Conservation (phyloP, 257 asterid genomes). For the Solanum infundibuliforme region DNA sequence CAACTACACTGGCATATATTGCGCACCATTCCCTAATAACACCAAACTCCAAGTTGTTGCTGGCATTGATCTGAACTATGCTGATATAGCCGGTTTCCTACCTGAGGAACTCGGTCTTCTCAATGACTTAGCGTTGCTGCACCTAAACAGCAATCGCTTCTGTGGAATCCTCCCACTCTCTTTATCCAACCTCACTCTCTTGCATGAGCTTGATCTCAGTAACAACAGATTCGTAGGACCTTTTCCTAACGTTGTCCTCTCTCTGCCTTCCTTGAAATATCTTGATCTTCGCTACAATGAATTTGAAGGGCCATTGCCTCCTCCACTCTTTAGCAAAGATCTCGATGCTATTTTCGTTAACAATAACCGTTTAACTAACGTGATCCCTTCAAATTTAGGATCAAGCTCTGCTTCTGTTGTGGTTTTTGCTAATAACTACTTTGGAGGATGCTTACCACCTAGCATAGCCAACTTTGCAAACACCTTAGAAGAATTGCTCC, state of each 20-base stretch:
- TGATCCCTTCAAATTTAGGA: constrained; percentile 40
- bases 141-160: constrained; percentile 59
- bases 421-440: constrained; percentile 57
- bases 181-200: constrained; percentile 31
- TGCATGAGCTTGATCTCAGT: constrained; percentile 64
- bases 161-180: constrained; percentile 59
- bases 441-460: constrained; percentile 55
- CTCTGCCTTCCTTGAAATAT: constrained; percentile 35
- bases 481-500: constrained; percentile 46
- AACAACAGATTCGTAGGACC: constrained; percentile 72
- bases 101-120: constrained; percentile 65
- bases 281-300: constrained; percentile 67
- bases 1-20: constrained; percentile 42
- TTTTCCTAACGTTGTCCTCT: constrained; percentile 52
- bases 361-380: constrained; percentile 36
- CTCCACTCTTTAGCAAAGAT: constrained; percentile 31
- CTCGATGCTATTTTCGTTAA: constrained; percentile 60
- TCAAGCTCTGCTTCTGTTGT: constrained; percentile 43
- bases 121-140: constrained; percentile 43
- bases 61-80: constrained; percentile 60
- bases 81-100: constrained; percentile 54
- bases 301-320: constrained; percentile 60
- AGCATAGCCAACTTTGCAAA: constrained; percentile 44
- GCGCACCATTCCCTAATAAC: constrained; percentile 38
- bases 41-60: constrained; percentile 29